Evolutionary conservation across 495 filamentous ascomycete species (phyloP), one percentile per base, ranked within the genome.

Genomic region (Bacidia rubella): DNA sequence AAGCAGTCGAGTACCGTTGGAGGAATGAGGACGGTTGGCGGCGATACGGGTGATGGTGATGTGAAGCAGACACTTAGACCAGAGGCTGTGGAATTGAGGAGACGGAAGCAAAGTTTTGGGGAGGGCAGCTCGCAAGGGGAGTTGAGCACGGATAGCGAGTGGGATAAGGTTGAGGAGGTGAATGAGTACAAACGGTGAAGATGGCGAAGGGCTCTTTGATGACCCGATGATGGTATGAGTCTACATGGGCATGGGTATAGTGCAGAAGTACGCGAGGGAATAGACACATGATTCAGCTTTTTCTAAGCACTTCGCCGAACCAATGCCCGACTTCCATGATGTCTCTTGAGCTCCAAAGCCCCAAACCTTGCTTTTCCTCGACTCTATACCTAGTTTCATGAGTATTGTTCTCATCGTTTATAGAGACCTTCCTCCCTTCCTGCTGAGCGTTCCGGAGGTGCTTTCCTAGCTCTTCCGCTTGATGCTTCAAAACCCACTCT

Each of bases 131-230:
- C 60, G 2, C 26, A 39, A 5, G 74, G 71, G 11, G 73, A 77
- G 58, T 60, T 65, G 26, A 75, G 74, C 57, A 76, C 74, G 1
- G 74, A 77, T 62, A 76, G 74, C 44, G 74, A 77, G 53, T 77
- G 74, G 74, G 74, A 62, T 17, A 62, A 62, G n/a, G 55, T 62
- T 1, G 55, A 57, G 11, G 58, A 60, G 21, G 56, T 51, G 20
- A 53, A 47, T 4, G 57, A 59, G 15, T 49, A 42, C 43, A 45
- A 38, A 22, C 43, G 40, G 41, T 59, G 51, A 40, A 43, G 5
- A 19, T 22, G 51, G 24, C 15, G 4, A 20, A 32, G 21, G n/a
- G 41, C 5, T 9, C 7, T 9, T 7, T 5, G 5, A 17, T 44
- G 41, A 17, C 9, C 12, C 20, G 9, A 22, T n/a, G 12, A 22